Evolutionary conservation across 1,284 basidiomycete species (phyloP).

Genomic region (Papiliotrema nemorosa): DNA sequence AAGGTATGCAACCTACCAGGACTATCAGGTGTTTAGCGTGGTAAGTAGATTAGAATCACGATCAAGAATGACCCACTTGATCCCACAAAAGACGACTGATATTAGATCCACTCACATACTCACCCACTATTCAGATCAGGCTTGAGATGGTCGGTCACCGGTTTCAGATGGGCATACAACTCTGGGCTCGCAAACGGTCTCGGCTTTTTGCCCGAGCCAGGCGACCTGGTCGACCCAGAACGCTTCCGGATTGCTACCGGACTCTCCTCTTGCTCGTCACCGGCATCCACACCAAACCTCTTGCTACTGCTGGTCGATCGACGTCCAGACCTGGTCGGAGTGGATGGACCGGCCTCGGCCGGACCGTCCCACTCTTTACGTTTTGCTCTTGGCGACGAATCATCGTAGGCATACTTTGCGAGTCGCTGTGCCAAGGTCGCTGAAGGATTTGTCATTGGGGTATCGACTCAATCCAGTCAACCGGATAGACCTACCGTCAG

Average conservation of each 20-base stretch:
- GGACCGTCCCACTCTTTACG: neutral
- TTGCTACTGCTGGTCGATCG: neutral
- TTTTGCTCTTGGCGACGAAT: neutral
- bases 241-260: neutral
- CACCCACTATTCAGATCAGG: constrained; percentile 53
- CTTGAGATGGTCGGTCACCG: constrained; percentile 44
- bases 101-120: neutral
- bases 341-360: no score
- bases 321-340: neutral
- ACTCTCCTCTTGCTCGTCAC: neutral
- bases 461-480: neutral
- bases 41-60: neutral
- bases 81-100: constrained; percentile 63
- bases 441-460: constrained; percentile 1
- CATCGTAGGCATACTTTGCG: constrained; percentile 1
- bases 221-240: neutral
- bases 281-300: no score
- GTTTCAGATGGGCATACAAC: constrained; percentile 41
- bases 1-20: constrained; percentile 2
- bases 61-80: constrained; percentile 55
- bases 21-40: neutral
- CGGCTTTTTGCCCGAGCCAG: constrained; percentile 22
- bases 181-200: constrained; percentile 42
- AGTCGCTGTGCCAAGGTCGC: constrained; percentile 2
- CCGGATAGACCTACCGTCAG: neutral